Evolutionary conservation across 768 basidiomycete species (phyloP).

Genomic region (Arthromyces matolae): DNA sequence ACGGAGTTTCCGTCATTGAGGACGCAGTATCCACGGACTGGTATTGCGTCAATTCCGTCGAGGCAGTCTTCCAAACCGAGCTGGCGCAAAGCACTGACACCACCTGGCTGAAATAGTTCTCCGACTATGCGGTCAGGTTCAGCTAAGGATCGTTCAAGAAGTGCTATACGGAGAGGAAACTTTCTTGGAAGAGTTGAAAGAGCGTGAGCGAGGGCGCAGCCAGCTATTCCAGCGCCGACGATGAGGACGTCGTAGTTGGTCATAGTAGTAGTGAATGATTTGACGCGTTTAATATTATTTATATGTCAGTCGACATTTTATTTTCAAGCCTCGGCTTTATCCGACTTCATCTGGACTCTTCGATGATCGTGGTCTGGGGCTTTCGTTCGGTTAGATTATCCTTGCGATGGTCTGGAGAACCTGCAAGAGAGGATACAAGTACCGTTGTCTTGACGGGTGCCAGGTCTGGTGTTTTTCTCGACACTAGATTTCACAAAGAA

Average conservation of each 20-base stretch:
- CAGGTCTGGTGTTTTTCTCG: conserved; percentile 29
- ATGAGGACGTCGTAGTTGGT: conserved; percentile 81
- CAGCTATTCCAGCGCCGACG: conserved; percentile 91
- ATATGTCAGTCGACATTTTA: no score
- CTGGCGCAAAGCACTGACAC: conserved; percentile 66
- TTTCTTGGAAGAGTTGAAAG: conserved; percentile 58
- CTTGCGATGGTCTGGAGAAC: conserved; percentile 30
- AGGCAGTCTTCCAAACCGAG: conserved; percentile 77
- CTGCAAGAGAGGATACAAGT: conserved; percentile 32
- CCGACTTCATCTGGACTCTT: no score
- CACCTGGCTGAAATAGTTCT: conserved; percentile 93
- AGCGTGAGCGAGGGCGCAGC: conserved; percentile 81
- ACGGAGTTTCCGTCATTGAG: conserved; percentile 63
- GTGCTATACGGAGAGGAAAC: conserved; percentile 68
- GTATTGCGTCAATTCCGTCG: conserved; percentile 86
- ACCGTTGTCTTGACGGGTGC: conserved; percentile 32
- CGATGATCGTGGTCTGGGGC: no score
- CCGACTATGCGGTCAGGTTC: conserved; percentile 98
- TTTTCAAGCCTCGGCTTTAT: no score
- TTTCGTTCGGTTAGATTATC: conserved; percentile 19
- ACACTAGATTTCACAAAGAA: conserved; percentile 32
- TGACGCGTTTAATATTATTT: no score
- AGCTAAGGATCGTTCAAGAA: conserved; percentile 87
- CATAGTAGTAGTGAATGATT: no score
- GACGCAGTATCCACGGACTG: conserved; percentile 84